Percentiles rank a stretch among this genome's conserved stretches.
phyloP scores from a whole-genome alignment of 23 red algal genomes.

The Gracilaria vermiculophylla region DNA sequence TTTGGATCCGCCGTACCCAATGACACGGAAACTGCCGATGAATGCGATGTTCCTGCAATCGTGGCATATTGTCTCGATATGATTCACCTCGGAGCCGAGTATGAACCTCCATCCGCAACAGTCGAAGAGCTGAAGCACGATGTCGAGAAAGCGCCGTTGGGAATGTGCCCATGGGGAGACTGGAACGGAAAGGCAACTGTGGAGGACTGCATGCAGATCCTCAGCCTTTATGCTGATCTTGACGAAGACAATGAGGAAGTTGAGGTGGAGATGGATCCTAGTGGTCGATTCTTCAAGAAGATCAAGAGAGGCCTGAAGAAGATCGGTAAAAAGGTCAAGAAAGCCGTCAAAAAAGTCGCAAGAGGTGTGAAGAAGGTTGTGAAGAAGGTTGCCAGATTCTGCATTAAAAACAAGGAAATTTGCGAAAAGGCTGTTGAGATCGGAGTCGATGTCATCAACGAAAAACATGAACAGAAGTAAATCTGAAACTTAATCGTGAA shows the following conservation, averaged over 20 bases:
- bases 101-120: not conserved
- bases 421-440: not conserved
- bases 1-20: not conserved
- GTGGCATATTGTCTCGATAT: conserved; percentile 16
- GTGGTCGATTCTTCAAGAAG: conserved; percentile 4
- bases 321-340: not conserved
- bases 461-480: too few species aligned
- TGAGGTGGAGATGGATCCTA: not conserved
- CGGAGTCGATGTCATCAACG: not conserved
- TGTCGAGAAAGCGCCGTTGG: not conserved
- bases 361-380: conserved; percentile 24
- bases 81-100: not conserved
- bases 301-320: conserved; percentile 12
- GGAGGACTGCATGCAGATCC: not conserved
- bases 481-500: too few species aligned
- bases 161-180: not conserved
- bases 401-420: not conserved
- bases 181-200: not conserved
- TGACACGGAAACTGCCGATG: not conserved
- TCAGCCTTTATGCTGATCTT: not conserved
- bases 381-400: conserved; percentile 12
- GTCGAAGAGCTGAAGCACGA: not conserved
- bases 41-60: not conserved
- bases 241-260: not conserved
- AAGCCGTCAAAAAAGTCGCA: not conserved